Evolutionary conservation across 2,329 filamentous ascomycete genomes (phyloP), one percentile per base, ranked within the genome.

Genomic region (Cylindrodendrum hubeiense): DNA sequence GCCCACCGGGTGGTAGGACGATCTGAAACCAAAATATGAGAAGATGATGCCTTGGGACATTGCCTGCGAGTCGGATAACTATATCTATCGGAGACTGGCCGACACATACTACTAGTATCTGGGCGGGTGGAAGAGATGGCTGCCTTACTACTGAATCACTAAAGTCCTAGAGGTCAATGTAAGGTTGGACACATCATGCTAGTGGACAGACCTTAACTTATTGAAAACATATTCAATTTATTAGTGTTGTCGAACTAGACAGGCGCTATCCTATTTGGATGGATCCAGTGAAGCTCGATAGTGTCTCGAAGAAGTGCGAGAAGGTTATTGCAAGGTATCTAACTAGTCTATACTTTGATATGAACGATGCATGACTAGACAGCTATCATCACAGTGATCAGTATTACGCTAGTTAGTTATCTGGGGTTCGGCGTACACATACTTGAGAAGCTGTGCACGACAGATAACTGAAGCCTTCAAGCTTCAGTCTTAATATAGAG

Each of bases 31-130:
- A 22, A 12, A 5, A 19, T 43, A 43, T 21, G 39, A 43, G 39
- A 22, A 43, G 39, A 39, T 43, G 39, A 43, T 21, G 39, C 39
- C 39, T 43, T 43, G 39, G 19, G 19, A 43, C 19, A 43, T 22
- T 49, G 46, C 46, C 46, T 49, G 46, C 46, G 46, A 49, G 22
- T 49, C 46, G 37, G 49, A 52, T 30, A 37, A 52, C 49, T 17
- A 52, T 37, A 37, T 52, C 17, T 52, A 37, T 24, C 28, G 28
- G 12, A 34, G 49, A 37, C 24, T 52, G 49, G 49, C 46, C 10
- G 41, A 28, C 50, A 52, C 28, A 26, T 28, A 30, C 46, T 53
- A 30, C 33, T 41, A 37, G 24, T n/a, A 49, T 49, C 46, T 49
- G 26, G 26, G 46, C 22, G 28, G 24, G 46, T 49, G 46, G 46